Percentiles rank a stretch among this genome's conserved stretches.
phyloP scores from a whole-genome alignment of 768 basidiomycete genomes.

The Podaxis sp. region DNA sequence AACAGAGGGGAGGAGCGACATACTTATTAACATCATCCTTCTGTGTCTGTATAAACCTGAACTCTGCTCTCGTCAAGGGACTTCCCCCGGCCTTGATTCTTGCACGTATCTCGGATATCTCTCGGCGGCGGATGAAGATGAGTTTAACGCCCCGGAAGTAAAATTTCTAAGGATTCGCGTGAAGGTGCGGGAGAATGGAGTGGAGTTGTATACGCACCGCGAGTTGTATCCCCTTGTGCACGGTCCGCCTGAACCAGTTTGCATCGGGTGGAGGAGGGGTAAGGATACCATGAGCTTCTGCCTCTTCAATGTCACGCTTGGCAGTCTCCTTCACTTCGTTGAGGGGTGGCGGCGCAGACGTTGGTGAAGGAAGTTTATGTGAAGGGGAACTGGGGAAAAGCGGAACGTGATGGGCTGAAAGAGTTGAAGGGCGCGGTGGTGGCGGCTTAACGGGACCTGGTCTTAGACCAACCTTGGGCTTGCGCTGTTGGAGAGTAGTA shows the following conservation, averaged over 20 bases:
- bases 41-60: constrained; percentile 63
- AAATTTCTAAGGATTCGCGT: constrained; percentile 58
- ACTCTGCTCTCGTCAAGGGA: constrained; percentile 63
- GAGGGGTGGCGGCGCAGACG: constrained; percentile 18
- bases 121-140: constrained; percentile 57
- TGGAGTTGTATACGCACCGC: constrained; percentile 26
- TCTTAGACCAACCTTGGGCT: constrained; percentile 54
- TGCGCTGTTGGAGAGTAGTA: constrained; percentile 28
- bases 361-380: constrained; percentile 12
- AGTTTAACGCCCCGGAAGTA: constrained; percentile 75
- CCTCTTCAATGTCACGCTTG: constrained; percentile 60
- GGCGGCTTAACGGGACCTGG: constrained; percentile 52
- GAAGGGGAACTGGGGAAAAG: constrained; percentile 17
- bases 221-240: constrained; percentile 46
- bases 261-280: constrained; percentile 61
- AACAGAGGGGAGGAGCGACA: constrained; percentile 15
- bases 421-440: constrained; percentile 18
- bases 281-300: constrained; percentile 65
- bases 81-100: constrained; percentile 58
- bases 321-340: constrained; percentile 43
- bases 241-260: constrained; percentile 44
- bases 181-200: not conserved
- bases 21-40: constrained; percentile 70
- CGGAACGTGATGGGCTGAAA: constrained; percentile 17
- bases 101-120: constrained; percentile 47